Percentiles rank a stretch among this genome's conserved stretches.
Conservation (phyloP, 352 stramenopile genomes). For the Globisporangium nunn region DNA sequence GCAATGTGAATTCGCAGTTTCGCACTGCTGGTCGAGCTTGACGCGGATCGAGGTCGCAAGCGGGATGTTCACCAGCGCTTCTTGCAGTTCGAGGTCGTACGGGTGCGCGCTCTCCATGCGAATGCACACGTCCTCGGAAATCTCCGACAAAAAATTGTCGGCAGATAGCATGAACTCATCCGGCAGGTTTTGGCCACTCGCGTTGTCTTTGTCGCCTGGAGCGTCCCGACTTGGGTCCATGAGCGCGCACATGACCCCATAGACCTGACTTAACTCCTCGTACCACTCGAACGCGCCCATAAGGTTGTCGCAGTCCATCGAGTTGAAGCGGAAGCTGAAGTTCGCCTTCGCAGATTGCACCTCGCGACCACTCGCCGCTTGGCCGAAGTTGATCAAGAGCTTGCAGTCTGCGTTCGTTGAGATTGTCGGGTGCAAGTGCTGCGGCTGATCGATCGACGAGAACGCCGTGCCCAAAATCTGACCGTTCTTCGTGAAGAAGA, state of each 20-base stretch:
- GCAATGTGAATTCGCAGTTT: conserved; percentile 83
- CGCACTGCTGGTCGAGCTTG: conserved; percentile 62
- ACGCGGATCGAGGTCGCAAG: conserved; percentile 81
- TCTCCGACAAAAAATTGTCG: conserved; percentile 83
- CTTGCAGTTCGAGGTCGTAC: conserved; percentile 78
- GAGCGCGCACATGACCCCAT: conserved; percentile 77
- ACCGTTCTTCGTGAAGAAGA: conserved; percentile 86
- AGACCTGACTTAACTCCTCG: conserved; percentile 79
- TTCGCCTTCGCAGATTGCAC: conserved; percentile 31
- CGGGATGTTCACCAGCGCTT: conserved; percentile 73
- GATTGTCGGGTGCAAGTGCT: conserved; percentile 65
- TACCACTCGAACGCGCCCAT: conserved; percentile 88
- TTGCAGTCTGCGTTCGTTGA: conserved; percentile 72
- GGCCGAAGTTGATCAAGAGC: conserved; percentile 67
- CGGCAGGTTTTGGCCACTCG: conserved; percentile 23
- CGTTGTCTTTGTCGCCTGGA: not conserved
- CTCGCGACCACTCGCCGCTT: conserved; percentile 21
- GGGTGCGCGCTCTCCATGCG: conserved; percentile 70
- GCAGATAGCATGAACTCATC: conserved; percentile 86
- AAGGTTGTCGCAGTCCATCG: conserved; percentile 76
- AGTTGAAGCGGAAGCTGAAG: conserved; percentile 78
- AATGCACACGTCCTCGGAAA: conserved; percentile 80
- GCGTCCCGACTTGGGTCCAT: conserved; percentile 35
- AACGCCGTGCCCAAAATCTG: conserved; percentile 73
- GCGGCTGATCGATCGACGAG: conserved; percentile 43